Evolutionary conservation across 768 basidiomycete genomes (phyloP).

Genomic region (Macrolepiota albuminosa): DNA sequence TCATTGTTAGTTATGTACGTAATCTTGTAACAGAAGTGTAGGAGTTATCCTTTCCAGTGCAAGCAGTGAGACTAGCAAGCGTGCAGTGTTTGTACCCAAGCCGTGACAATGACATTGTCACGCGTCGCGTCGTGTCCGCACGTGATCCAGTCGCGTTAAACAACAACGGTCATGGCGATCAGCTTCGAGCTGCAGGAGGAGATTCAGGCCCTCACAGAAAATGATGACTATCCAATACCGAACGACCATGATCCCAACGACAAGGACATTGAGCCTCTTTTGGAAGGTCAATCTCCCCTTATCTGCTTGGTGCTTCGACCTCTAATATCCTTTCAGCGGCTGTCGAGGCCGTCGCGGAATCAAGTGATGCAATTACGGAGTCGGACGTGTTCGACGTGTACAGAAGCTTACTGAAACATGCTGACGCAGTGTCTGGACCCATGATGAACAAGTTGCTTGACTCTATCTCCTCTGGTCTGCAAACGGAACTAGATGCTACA

Average conservation of each 20-base stretch:
- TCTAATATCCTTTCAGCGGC: conserved; percentile 44
- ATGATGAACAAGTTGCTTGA: conserved; percentile 87
- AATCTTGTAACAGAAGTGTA: no score
- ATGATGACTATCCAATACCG: conserved; percentile 58
- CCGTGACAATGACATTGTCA: background rate
- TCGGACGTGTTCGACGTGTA: conserved; percentile 75
- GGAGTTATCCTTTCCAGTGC: no score
- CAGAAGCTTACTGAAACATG: conserved; percentile 75
- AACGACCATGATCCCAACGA: conserved; percentile 61
- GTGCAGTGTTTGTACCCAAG: background rate
- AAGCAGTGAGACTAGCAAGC: no score
- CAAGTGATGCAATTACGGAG: conserved; percentile 67
- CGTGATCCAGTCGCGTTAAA: conserved; percentile 23
- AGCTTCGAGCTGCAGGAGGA: conserved; percentile 79
- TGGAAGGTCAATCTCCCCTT: conserved; percentile 45
- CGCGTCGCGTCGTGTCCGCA: conserved; percentile 7
- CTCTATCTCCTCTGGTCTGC: conserved; percentile 73
- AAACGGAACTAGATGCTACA: conserved; percentile 68
- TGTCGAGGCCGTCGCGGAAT: conserved; percentile 75
- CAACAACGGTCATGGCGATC: conserved; percentile 32
- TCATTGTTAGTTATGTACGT: no score
- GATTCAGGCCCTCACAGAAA: conserved; percentile 59
- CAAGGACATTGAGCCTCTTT: conserved; percentile 48
- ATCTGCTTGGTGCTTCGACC: background rate
- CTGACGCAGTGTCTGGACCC: conserved; percentile 53